Evolutionary conservation across 2,329 filamentous ascomycete species (phyloP), one percentile per base, ranked within the genome.

Genomic region (Hypoxylon sp.): DNA sequence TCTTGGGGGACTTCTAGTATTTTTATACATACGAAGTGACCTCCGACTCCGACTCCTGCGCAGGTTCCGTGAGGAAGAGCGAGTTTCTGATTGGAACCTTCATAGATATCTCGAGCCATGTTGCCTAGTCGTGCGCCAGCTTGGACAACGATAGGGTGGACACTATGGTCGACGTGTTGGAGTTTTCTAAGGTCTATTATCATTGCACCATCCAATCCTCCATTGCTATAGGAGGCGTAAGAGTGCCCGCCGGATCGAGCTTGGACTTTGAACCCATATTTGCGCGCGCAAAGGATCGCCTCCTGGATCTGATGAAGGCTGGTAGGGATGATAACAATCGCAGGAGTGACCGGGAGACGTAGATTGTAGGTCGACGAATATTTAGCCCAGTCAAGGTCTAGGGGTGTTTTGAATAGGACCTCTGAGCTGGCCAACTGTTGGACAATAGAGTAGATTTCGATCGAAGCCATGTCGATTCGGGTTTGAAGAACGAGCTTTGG

Each of bases 211-310:
- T 81, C 65, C 1, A 65, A 39, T 1, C 78, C 80, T 6, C 80
- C 78, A 57, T 73, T 77, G 76, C 82, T 81, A 69, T 82, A 82
- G 44, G 83, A 85, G 1, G 78, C 84, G 74, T 85, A 87, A 10
- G 80, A 83, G 67, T 86, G 85, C 0, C 85, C 85, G 8, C 85
- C 85, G 46, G 80, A 81, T 62, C 79, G 80, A n/a, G 83, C 78
- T 62, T 86, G 84, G 2, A 87, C 82, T 57, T 84, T 83, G 47
- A 83, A 68, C 31, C 78, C 76, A 48, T 75, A 68, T 1, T 74
- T 56, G 0, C 67, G 73, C 0, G 84, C 83, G 57, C 79, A 82
- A 58, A 75, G 72, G n/a, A 86, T 76, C 3, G 83, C 79, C 6
- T 73, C 75, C 1, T 80, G 70, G 3, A 85, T 78, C 29, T 84